Evolutionary conservation across 1,139 yeast species (phyloP).

Genomic region (Candida sp.): DNA sequence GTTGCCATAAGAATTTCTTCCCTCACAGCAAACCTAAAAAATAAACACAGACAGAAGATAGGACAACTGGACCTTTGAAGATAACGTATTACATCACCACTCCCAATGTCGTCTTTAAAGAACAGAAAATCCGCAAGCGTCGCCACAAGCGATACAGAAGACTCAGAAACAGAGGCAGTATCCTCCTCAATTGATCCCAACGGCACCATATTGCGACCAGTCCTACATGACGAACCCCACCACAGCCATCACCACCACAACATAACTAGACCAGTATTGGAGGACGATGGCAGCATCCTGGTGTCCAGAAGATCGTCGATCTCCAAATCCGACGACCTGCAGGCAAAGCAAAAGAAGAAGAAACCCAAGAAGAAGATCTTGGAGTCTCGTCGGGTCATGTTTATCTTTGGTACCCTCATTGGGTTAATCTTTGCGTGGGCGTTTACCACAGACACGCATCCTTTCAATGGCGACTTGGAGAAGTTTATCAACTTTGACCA

Average conservation of each 20-base stretch:
- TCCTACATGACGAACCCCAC: slow-evolving; percentile 8
- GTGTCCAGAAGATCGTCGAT: background rate
- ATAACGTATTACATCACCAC: background rate
- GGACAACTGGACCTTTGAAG: background rate
- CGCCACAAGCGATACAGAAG: background rate
- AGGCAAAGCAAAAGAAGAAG: slow-evolving; percentile 9
- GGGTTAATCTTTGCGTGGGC: slow-evolving; percentile 72
- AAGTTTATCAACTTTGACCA: slow-evolving; percentile 60
- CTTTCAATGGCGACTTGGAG: slow-evolving; percentile 50
- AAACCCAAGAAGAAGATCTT: slow-evolving; percentile 29
- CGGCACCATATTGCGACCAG: background rate
- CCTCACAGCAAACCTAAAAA: background rate
- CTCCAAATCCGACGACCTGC: no score
- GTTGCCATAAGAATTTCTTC: no score
- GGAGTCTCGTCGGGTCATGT: slow-evolving; percentile 52
- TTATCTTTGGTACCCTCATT: slow-evolving; percentile 63
- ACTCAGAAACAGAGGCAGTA: background rate
- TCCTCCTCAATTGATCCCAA: background rate
- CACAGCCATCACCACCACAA: slow-evolving; percentile 6
- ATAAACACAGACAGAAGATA: background rate
- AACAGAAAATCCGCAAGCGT: no score
- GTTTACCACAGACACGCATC: slow-evolving; percentile 54
- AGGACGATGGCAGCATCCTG: background rate
- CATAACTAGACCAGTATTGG: background rate
- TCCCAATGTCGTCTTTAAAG: slow-evolving; percentile 1